phyloP scores from a whole-genome alignment of 352 stramenopile genomes.

The Discostella stelligera region DNA sequence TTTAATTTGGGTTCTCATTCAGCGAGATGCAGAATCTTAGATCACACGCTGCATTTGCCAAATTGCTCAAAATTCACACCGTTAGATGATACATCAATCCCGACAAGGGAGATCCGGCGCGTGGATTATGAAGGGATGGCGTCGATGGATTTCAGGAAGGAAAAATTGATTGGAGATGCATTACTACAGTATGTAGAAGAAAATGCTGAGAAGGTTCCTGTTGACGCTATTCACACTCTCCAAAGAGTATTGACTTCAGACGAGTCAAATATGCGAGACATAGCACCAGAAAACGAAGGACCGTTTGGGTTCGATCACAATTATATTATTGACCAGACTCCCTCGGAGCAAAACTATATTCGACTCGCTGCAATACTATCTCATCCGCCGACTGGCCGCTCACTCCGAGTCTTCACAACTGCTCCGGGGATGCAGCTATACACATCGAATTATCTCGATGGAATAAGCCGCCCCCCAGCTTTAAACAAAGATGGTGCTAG shows the following conservation, averaged over 20 bases:
- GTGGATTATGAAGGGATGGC: conserved; percentile 29
- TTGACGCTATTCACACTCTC: conserved; percentile 1
- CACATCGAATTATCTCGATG: conserved; percentile 68
- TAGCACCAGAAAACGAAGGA: conserved; percentile 23
- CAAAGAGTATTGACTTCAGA: neutral
- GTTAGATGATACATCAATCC: conserved; percentile 55
- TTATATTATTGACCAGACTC: conserved; percentile 53
- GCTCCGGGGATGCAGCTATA: conserved; percentile 74
- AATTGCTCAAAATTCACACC: conserved; percentile 62
- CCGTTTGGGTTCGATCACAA: conserved; percentile 80
- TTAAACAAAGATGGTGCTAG: conserved; percentile 48
- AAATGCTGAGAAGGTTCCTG: conserved; percentile 18
- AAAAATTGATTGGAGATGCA: conserved; percentile 47
- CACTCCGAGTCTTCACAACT: conserved; percentile 50
- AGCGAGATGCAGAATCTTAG: conserved; percentile 47
- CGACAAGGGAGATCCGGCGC: conserved; percentile 51
- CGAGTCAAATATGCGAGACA: neutral
- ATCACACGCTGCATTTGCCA: conserved; percentile 58
- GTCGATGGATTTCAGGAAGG: conserved; percentile 53
- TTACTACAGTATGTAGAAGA: conserved; percentile 47
- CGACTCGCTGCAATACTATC: conserved; percentile 42
- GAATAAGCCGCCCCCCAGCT: conserved; percentile 8
- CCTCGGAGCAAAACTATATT: conserved; percentile 17
- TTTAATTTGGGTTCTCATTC: conserved; percentile 64
- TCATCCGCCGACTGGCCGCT: conserved; percentile 39